Percentiles rank a stretch among this genome's conserved stretches.
These are phyloP conservation scores for Phycomyces blakesleeanus DNA, from an alignment of 192 early-diverging fungal genomes.

Conservation along the genomic window DNA sequence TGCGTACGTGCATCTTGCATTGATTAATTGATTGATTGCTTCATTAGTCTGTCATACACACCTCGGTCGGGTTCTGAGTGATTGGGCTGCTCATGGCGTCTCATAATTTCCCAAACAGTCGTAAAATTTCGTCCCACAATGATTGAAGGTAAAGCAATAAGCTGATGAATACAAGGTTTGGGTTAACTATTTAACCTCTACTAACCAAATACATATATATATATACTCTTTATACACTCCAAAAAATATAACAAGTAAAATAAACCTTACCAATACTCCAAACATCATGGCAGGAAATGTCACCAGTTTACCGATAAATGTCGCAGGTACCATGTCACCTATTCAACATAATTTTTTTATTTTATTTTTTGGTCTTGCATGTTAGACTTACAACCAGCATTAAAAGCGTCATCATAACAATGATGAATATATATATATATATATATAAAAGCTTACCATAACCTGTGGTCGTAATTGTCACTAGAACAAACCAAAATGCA, in stretches of 20 bases:
- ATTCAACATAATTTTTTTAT: too few relatives aligned
- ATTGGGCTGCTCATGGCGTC: slow-evolving; percentile 30
- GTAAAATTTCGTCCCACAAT: slow-evolving; percentile 83
- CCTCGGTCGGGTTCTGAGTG: not conserved
- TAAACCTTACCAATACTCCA: slow-evolving; percentile 62
- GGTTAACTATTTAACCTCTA: not conserved
- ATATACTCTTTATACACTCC: too few relatives aligned
- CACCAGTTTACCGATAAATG: slow-evolving; percentile 73
- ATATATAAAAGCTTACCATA: slow-evolving; percentile 47
- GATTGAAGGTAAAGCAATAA: slow-evolving; percentile 81
- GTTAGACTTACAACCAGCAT: too few relatives aligned
- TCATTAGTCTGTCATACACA: too few relatives aligned
- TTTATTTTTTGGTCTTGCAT: too few relatives aligned
- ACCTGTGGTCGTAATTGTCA: slow-evolving; percentile 79
- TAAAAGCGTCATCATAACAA: not conserved
- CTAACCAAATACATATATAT: not conserved
- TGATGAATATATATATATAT: too few relatives aligned
- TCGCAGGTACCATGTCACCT: slow-evolving; percentile 79
- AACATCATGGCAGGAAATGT: slow-evolving; percentile 81
- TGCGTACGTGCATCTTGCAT: too few relatives aligned
- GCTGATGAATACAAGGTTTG: slow-evolving; percentile 17
- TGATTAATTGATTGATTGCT: too few relatives aligned
- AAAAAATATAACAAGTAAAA: too few relatives aligned
- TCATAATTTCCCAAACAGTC: slow-evolving; percentile 76
- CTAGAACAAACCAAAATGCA: slow-evolving; percentile 73